Evolutionary conservation across 495 filamentous ascomycete species (phyloP), one percentile per base, ranked within the genome.

Genomic region (Annulohypoxylon maeteangense): DNA sequence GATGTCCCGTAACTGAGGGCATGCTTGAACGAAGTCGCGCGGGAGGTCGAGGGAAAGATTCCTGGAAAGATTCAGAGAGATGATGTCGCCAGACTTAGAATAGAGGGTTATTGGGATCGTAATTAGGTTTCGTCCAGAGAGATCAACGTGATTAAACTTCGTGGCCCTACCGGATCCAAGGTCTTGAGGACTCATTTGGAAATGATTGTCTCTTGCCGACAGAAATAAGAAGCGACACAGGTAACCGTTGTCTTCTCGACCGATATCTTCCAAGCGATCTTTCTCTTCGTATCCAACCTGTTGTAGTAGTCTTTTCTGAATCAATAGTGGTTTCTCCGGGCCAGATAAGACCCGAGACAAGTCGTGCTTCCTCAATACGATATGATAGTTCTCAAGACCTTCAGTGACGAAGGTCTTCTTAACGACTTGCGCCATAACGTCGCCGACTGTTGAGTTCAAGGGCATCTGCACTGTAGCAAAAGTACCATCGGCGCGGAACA

Each of bases 211-310:
- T 65, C 93, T 91, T 10, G 91, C 91, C 8, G 95, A 93, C 54
- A 97, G 83, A 77, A 98, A 99, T 23, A 93, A 92, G 80, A 98
- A 98, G 7, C 95, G 93, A 74, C 94, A 94, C 6, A 99, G 85
- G 71, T 98, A 98, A 74, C 94, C 95, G 78, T 98, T 96, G 79
- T 99, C 95, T 78, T 99, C 95, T 47, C 95, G 89, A n/a, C 95
- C 95, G 57, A 99, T 89, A 64, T 98, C 95, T 74, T 98, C 95
- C 44, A 98, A 88, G 40, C 87, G 88, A 76, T 99, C 96, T 22
- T 88, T 89, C 29, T 91, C 86, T n/a, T 90, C 91, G 76, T 97
- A 99, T 11, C 95, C 95, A 31, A 93, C 91, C 79, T 98, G 93
- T 79, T 97, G 91, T 7, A 99, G 85, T 25, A 99, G 84, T 29